Percentiles rank a stretch among this genome's conserved stretches.
Evolutionary conservation across 805 yeast genomes (phyloP).

Genomic region (Zygotorulaspora sp.): DNA sequence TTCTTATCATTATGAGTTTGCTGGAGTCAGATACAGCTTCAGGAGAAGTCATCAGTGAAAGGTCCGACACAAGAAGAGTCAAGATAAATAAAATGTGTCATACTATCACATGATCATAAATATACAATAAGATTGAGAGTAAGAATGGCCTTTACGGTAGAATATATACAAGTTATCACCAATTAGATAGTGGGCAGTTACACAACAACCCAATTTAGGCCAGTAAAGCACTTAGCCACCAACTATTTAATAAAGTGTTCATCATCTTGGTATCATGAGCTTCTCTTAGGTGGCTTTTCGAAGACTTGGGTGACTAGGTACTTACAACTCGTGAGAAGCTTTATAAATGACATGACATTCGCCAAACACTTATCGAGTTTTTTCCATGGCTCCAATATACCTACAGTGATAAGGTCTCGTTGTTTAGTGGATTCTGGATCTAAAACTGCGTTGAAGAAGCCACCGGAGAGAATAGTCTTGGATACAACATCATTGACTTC

Average conservation of each 20-base stretch:
- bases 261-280: not conserved
- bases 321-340: slow-evolving; percentile 20
- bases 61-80: not conserved
- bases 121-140: not conserved
- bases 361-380: slow-evolving; percentile 20
- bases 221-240: too few relatives aligned
- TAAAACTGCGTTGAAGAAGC: slow-evolving; percentile 14
- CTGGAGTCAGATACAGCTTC: not conserved
- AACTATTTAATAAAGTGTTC: too few relatives aligned
- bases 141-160: too few relatives aligned
- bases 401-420: slow-evolving; percentile 15
- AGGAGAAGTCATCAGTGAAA: slow-evolving; percentile 2
- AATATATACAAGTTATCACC: not conserved
- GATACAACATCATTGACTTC: slow-evolving; percentile 13
- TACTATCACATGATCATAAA: not conserved
- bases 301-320: slow-evolving; percentile 22
- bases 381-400: slow-evolving; percentile 29
- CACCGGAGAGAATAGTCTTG: slow-evolving; percentile 14
- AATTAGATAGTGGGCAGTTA: too few relatives aligned
- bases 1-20: not conserved
- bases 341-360: slow-evolving; percentile 17
- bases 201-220: too few relatives aligned
- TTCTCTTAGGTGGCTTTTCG: slow-evolving; percentile 21
- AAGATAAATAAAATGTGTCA: not conserved
- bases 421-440: slow-evolving; percentile 3